Base-by-base conservation (phyloP, 495 filamentous ascomycete genomes). In the Hypoxylon perforatum region DNA sequence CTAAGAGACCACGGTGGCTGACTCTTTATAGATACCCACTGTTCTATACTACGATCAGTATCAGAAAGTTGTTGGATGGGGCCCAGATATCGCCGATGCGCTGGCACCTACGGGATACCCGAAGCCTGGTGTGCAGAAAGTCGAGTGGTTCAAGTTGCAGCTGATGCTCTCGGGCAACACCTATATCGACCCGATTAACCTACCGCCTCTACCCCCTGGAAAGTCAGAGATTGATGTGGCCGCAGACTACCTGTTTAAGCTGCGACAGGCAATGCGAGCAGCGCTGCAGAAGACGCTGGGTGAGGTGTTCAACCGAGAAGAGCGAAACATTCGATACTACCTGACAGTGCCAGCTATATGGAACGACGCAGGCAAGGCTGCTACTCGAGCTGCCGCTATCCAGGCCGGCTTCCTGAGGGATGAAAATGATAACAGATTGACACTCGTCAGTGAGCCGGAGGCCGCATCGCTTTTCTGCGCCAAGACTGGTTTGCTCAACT, bases 131-230 rank as follows among this genome's bases (percentile, higher is more conserved):
- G 88, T 91, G 60, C 88, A 91, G 70, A 91, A 91, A 77, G 88
- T 91, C 7, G 89, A 91, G 69, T 91, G 89, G 89, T 91, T 91
- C 81, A 91, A 91, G 79, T 83, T 91, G 19, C 89, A 91, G 78
- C 81, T 91, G 44, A 91, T 91, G 89, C 78, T 91, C 54, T 90
- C 88, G 18, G 89, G 89, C 58, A 91, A 91, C 80, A 91, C 89
- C 4, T 91, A 91, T 73, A 91, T 91, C 69, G 89, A 91, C 67
- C 89, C 89, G 51, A 91, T 91, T 77, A 91, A 91, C 82, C 82
- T 91, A 56, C 89, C 89, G 12, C 89, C 89, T 33, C 86, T 91
- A 48, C 89, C 89, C 15, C 89, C 89, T 15, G 89, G 89, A 78
- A 91, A 91, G 80, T 90, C 88, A 12, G 88, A 91, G 73, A 90